Conservation (phyloP, 2,329 filamentous ascomycete genomes). For the Epichloe amarillans region DNA sequence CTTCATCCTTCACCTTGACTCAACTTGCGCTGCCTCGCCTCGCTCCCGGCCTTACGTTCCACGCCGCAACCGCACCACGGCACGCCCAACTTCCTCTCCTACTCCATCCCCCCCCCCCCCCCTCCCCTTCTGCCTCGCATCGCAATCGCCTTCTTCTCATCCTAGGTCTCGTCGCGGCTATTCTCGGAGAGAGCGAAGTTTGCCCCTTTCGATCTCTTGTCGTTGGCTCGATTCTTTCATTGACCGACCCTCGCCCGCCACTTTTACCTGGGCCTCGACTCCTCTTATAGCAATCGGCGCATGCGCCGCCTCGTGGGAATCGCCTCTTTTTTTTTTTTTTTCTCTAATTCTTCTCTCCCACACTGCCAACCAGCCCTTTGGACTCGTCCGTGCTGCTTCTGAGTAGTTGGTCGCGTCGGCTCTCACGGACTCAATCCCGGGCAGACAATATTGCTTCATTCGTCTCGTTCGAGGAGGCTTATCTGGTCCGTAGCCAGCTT, state of each 20-base stretch:
- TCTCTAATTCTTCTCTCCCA: neutral
- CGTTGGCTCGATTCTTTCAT: neutral
- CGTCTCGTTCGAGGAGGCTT: neutral
- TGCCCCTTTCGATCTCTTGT: neutral
- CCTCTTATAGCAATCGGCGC: neutral
- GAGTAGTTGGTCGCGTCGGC: neutral
- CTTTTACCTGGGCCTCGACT: neutral
- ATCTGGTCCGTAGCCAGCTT: neutral
- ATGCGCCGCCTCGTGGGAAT: neutral
- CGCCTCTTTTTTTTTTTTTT: neutral
- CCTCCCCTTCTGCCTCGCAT: neutral
- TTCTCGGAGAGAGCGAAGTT: neutral
- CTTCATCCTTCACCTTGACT: neutral
- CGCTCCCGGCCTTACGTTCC: slow-evolving; percentile 4
- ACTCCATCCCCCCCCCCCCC: slow-evolving; percentile 8
- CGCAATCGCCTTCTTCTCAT: slow-evolving; percentile 2
- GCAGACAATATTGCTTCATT: neutral
- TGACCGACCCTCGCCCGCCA: neutral
- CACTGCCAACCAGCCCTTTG: neutral
- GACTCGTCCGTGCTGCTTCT: neutral
- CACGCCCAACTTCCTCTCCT: slow-evolving; percentile 8
- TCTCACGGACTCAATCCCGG: neutral
- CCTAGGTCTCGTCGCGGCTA: neutral
- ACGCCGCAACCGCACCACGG: slow-evolving; percentile 4
- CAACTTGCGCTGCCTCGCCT: neutral